Base-by-base conservation (phyloP, 805 yeast genomes). In the Blastobotrys robertii region DNA sequence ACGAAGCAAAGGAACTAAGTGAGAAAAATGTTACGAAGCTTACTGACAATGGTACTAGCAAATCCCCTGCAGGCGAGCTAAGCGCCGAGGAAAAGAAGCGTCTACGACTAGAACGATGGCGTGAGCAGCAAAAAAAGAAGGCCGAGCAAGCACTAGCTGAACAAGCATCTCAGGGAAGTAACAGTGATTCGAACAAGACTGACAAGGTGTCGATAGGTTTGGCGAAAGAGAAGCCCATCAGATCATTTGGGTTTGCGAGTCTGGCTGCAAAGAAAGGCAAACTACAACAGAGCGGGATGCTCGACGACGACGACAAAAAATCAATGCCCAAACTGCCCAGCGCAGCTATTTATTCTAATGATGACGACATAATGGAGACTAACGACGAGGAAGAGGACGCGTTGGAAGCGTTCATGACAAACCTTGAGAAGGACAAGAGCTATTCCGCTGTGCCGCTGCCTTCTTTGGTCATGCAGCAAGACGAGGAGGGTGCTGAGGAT, bases 81-180 rank as follows among this genome's bases (percentile, higher is more conserved):
- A 25, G 44, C 36, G 14, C 30, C 50, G 71, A 64, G 46, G 65
- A 63, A 42, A 63, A 62, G 44, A 55, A 58, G 29, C 55, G 60
- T 42, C 59, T 60, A 41, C 66, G 85, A 42, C 72, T 72, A 47
- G 77, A 74, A 47, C 72, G 70, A 50, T 54, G 79, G 39, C 75
- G 74, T 4, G 71, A 70, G 37, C 81, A 85, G 85, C 77, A 74
- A 52, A 65, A 63, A 50, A 74, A 74, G 59, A 76, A 75, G 54
- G 67, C 67, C 33, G 63, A 64, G 41, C 54, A 56, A 34, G 58
- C 53, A 29, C n/a, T n/a, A n/a, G n/a, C n/a, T n/a, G n/a, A 64
- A 41, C 54, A 56, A 34, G 58, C 53, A 29, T 12, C 7, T 30
- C 28, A 41, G 52, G 53, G 34, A 50, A 46, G 42, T 53, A 53